Percentiles rank a stretch among this genome's conserved stretches.
These are phyloP conservation scores for Cryptosporidium sp. DNA, from an alignment of 169 alveolate genomes.

Conservation along the genomic window DNA sequence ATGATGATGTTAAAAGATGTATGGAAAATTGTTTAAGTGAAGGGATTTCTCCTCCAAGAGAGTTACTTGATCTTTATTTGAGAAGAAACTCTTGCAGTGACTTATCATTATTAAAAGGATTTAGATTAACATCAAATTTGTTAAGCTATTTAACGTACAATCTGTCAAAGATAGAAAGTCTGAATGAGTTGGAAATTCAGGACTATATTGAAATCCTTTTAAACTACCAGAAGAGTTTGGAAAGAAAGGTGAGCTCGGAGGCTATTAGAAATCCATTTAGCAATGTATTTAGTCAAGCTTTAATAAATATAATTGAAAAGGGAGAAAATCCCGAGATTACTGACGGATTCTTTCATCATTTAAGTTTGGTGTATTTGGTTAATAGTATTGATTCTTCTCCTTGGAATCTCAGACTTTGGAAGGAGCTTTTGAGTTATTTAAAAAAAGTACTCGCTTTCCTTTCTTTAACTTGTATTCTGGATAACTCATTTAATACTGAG, in stretches of 20 bases:
- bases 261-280: slow-evolving; percentile 30
- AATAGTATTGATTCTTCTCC: slow-evolving; percentile 28
- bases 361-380: not conserved
- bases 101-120: slow-evolving; percentile 2
- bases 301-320: not conserved
- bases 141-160: not conserved
- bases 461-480: slow-evolving; percentile 9
- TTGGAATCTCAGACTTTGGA: slow-evolving; percentile 27
- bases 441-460: slow-evolving; percentile 1
- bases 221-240: not conserved
- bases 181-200: not conserved
- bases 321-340: not conserved
- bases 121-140: slow-evolving; percentile 3
- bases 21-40: slow-evolving; percentile 16
- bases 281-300: slow-evolving; percentile 1
- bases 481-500: not conserved
- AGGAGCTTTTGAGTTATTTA: not conserved
- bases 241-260: not conserved
- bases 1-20: slow-evolving; percentile 38
- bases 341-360: slow-evolving; percentile 23
- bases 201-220: slow-evolving; percentile 35
- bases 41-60: slow-evolving; percentile 27
- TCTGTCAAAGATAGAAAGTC: not conserved
- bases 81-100: not conserved
- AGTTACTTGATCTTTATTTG: slow-evolving; percentile 22